A percentile compares a stretch with the other conserved stretches of the same genome.
These are phyloP conservation scores for Exophiala dermatitidis DNA, from an alignment of 2,329 filamentous ascomycete species.

Conservation along the genomic window DNA sequence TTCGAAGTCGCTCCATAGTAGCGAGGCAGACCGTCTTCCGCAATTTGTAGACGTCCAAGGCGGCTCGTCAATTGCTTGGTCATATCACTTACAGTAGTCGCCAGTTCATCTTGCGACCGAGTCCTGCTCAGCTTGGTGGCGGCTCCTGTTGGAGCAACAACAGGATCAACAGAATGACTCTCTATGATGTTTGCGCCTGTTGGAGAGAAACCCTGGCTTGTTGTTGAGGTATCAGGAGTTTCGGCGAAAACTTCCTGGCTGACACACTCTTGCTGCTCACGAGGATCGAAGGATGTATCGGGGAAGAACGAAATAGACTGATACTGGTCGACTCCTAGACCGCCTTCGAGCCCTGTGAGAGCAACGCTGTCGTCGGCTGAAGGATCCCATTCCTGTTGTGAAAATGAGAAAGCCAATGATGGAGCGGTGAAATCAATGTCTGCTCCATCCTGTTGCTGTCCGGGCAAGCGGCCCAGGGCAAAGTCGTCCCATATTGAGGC, in stretches of 20 bases:
- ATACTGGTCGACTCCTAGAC: background rate
- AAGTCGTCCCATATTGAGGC: background rate
- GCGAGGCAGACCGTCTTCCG: constrained; percentile 39
- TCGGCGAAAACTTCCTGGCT: background rate
- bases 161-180: background rate
- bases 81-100: constrained; percentile 31
- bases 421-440: background rate
- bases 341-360: background rate
- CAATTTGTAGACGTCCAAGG: constrained; percentile 37
- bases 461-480: background rate
- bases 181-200: background rate
- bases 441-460: background rate
- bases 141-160: background rate
- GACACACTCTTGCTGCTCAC: background rate
- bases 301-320: background rate
- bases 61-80: constrained; percentile 30
- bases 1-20: constrained; percentile 43
- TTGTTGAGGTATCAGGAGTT: background rate
- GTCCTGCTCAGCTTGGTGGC: background rate
- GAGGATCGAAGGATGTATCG: background rate
- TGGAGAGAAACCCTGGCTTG: background rate
- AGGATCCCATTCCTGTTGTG: background rate
- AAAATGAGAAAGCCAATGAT: background rate
- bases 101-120: background rate
- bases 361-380: background rate